phyloP scores from a whole-genome alignment of 768 basidiomycete genomes.

The Serendipita indica region DNA sequence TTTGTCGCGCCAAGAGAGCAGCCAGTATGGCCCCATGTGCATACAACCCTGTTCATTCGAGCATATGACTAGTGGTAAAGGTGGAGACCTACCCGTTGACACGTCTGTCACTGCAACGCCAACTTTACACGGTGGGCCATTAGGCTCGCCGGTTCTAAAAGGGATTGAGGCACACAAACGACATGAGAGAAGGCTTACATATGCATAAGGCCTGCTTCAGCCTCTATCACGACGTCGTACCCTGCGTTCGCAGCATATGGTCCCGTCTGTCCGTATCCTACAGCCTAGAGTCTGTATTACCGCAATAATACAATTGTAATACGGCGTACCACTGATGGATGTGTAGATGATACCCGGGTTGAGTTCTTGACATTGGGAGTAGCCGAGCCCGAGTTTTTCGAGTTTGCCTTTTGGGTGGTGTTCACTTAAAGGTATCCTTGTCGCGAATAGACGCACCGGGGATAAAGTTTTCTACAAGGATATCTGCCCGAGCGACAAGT shows the following conservation, averaged over 20 bases:
- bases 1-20: constrained; percentile 61
- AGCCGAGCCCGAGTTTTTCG: constrained; percentile 69
- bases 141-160: constrained; percentile 69
- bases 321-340: constrained; percentile 60
- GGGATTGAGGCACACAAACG: constrained; percentile 12
- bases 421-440: constrained; percentile 9
- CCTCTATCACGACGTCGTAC: constrained; percentile 79
- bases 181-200: constrained; percentile 39
- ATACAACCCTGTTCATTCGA: constrained; percentile 36
- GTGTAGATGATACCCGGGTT: constrained; percentile 78
- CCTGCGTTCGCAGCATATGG: constrained; percentile 73
- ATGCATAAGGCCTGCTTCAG: constrained; percentile 88
- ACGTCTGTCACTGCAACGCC: constrained; percentile 89
- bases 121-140: constrained; percentile 81
- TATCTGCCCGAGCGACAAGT: constrained; percentile 59
- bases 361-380: constrained; percentile 59
- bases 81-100: constrained; percentile 44
- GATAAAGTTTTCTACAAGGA: constrained; percentile 82
- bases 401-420: constrained; percentile 41
- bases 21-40: constrained; percentile 90
- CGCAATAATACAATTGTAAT: constrained; percentile 19
- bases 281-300: neutral
- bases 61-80: neutral
- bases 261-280: constrained; percentile 78
- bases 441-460: constrained; percentile 25